Evolutionary conservation across 2,329 filamentous ascomycete genomes (phyloP).

Genomic region (Polytolypa hystricis): DNA sequence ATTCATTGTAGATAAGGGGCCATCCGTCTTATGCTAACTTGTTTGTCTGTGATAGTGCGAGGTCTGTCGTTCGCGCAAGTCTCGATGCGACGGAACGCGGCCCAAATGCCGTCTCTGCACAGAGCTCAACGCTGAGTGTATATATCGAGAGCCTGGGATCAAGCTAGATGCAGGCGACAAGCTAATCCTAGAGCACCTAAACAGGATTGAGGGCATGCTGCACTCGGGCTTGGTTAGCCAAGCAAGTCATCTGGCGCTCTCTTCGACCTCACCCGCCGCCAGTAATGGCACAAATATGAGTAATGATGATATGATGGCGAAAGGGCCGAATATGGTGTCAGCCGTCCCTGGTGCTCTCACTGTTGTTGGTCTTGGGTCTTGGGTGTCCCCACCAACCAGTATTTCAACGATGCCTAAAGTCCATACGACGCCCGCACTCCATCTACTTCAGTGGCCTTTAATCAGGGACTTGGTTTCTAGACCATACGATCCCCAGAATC

Average conservation of each 20-base stretch:
- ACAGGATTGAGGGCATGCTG: constrained; percentile 66
- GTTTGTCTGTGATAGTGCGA: constrained; percentile 50
- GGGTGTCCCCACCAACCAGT: constrained; percentile 52
- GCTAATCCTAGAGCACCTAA: constrained; percentile 67
- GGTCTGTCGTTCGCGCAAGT: constrained; percentile 70
- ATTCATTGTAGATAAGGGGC: too few relatives aligned
- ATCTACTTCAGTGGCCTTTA: constrained; percentile 69
- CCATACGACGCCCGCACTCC: constrained; percentile 65
- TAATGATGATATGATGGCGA: constrained; percentile 44
- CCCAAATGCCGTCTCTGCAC: constrained; percentile 78
- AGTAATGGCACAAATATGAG: constrained; percentile 53
- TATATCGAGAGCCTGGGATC: constrained; percentile 76
- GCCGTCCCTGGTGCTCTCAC: constrained; percentile 33
- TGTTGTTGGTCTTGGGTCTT: constrained; percentile 59
- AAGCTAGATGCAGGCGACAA: constrained; percentile 82
- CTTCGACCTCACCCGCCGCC: constrained; percentile 53
- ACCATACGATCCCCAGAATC: constrained; percentile 69
- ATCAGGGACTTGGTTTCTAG: constrained; percentile 67
- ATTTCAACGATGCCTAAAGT: constrained; percentile 80
- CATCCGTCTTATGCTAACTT: too few relatives aligned
- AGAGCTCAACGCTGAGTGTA: constrained; percentile 69
- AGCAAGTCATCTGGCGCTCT: constrained; percentile 24
- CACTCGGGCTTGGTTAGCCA: constrained; percentile 51
- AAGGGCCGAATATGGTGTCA: constrained; percentile 9
- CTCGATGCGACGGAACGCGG: constrained; percentile 65